Base-by-base conservation (phyloP, 208 protist genomes). In the Trypanosoma caninum region DNA sequence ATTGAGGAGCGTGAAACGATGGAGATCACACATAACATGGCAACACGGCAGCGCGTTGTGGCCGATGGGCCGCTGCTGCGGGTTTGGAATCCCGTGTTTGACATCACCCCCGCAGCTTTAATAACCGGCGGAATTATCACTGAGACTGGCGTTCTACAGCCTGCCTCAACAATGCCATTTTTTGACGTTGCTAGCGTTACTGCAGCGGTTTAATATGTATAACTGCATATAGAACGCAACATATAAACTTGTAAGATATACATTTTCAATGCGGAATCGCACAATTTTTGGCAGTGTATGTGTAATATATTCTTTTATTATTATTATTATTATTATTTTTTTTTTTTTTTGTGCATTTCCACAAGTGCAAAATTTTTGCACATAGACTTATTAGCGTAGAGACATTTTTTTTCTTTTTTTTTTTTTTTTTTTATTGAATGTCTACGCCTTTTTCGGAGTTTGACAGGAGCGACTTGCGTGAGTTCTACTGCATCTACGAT, bases 61-160 rank as follows among this genome's bases (percentile, higher is more conserved):
- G 84, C 84, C 5, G 82, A 85, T 4, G 87, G 86, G 0, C 85
- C 86, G n/a, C 58, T 62, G 27, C 74, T 98, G 33, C 63, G 55
- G 22, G 82, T 97, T 35, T 98, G 96, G 95, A 98, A 98, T 71
- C 97, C 97, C 1, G 89, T 96, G 7, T 98, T 98, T 65, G 96
- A 99, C 73, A 94, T 98, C n/a, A 98, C 97, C 0, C 96, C 97
- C 2, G 84, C 72, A 11, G 72, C 69, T 37, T 78, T 98, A 5
- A 97, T 99, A 57, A 97, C 91, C 1, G 91, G 92, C 23, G 92
- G 92, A 41, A 96, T 98, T 64, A 94, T 98, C 46, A 97, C 93
- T 9, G 95, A 98, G 59, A 74, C 78, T 53, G 95, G 93, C 35
- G 91, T 97, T 22, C 40, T 87, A 31, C 59, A 37, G 23, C 91